Conservation (phyloP, 495 filamentous ascomycete species). For the Annulohypoxylon bovei region DNA sequence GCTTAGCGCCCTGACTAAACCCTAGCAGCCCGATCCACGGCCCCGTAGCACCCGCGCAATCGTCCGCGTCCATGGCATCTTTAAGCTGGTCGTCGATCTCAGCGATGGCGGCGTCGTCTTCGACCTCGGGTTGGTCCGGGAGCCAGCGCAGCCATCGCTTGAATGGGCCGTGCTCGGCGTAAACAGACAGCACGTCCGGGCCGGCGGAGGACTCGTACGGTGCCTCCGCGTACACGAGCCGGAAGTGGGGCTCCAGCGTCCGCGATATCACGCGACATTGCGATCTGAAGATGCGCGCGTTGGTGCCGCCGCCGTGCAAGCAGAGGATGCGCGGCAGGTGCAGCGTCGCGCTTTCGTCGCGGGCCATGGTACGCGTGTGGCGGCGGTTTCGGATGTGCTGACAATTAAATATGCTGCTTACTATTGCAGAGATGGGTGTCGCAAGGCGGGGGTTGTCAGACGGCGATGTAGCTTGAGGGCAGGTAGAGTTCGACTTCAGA, state of each 20-base stretch:
- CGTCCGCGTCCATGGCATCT: constrained; percentile 52
- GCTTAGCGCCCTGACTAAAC: constrained; percentile 69
- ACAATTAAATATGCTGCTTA: neutral
- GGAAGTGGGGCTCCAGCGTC: constrained; percentile 61
- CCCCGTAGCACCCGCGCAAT: constrained; percentile 54
- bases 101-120: constrained; percentile 41
- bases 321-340: constrained; percentile 71
- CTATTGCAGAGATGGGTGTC: neutral
- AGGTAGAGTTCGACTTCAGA: neutral
- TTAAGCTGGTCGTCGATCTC: constrained; percentile 49
- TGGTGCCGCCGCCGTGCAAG: constrained; percentile 73
- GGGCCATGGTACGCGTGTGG: constrained; percentile 16
- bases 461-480: neutral
- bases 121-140: constrained; percentile 58
- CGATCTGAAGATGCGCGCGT: constrained; percentile 65
- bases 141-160: constrained; percentile 66
- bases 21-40: constrained; percentile 67
- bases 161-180: constrained; percentile 65
- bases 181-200: constrained; percentile 63
- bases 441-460: neutral
- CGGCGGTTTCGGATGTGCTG: neutral
- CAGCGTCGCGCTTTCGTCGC: constrained; percentile 36
- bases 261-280: constrained; percentile 65
- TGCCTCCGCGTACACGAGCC: constrained; percentile 68
- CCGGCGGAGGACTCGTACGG: constrained; percentile 62